These are phyloP conservation scores for Leishmania gerbilli DNA, from an alignment of 208 protist genomes.

Conservation along the genomic window DNA sequence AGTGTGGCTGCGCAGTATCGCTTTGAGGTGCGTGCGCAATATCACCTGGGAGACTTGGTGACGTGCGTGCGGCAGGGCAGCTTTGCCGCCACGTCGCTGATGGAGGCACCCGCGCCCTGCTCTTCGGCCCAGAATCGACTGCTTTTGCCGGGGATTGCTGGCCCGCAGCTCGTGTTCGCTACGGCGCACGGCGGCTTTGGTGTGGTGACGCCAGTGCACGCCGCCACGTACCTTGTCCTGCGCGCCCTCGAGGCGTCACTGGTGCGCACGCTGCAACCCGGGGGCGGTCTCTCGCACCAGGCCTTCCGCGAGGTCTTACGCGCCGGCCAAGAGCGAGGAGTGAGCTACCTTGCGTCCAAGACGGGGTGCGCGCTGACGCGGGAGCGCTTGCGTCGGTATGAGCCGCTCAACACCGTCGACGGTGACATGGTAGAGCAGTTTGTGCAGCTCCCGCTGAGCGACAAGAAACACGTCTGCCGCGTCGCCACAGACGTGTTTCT, in stretches of 20 bases:
- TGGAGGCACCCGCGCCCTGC: not conserved
- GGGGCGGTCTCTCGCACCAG: constrained; percentile 47
- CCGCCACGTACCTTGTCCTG: constrained; percentile 54
- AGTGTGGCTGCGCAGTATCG: constrained; percentile 1
- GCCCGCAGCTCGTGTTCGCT: constrained; percentile 71
- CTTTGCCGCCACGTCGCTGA: constrained; percentile 48
- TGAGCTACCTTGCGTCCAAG: constrained; percentile 29
- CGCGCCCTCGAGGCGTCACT: constrained; percentile 55
- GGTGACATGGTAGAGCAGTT: constrained; percentile 58
- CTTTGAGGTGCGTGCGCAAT: constrained; percentile 42
- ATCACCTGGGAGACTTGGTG: constrained; percentile 76
- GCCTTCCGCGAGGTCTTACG: constrained; percentile 51
- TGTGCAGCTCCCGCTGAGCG: constrained; percentile 17
- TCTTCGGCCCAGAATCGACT: not conserved
- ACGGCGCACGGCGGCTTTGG: constrained; percentile 74
- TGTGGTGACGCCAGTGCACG: constrained; percentile 60
- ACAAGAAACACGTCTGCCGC: constrained; percentile 21
- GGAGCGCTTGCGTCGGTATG: constrained; percentile 17
- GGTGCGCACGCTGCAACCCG: constrained; percentile 3
- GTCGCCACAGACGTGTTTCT: constrained; percentile 9
- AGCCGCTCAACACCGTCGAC: constrained; percentile 34
- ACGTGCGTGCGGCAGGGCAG: constrained; percentile 66
- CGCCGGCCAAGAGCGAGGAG: constrained; percentile 52
- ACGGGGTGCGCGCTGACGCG: constrained; percentile 15
- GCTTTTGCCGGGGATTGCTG: constrained; percentile 45